Conservation (phyloP, 2,329 filamentous ascomycete genomes). For the Aspergillus intermedius region DNA sequence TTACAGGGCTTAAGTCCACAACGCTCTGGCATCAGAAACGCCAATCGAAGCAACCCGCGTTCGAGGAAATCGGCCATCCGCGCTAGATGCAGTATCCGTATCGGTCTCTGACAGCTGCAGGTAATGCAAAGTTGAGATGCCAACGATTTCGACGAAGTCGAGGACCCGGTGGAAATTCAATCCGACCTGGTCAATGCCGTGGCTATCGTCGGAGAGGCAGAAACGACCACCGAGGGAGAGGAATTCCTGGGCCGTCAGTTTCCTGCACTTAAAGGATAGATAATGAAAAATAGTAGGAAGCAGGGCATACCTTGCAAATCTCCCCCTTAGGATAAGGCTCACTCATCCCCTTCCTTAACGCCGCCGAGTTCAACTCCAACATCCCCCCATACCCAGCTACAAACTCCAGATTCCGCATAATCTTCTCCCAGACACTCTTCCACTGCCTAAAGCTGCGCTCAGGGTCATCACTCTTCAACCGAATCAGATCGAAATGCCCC, state of each 20-base stretch:
- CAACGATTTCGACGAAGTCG: conserved; percentile 56
- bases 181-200: conserved; percentile 79
- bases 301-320: conserved; percentile 60
- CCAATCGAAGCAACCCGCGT: conserved; percentile 26
- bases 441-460: conserved; percentile 54
- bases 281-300: neutral
- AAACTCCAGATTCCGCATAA: conserved; percentile 66
- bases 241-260: conserved; percentile 54
- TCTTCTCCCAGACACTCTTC: conserved; percentile 63
- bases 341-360: conserved; percentile 76
- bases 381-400: conserved; percentile 69
- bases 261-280: neutral
- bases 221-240: conserved; percentile 68
- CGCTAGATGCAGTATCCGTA: conserved; percentile 8
- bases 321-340: conserved; percentile 81
- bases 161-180: conserved; percentile 70
- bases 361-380: conserved; percentile 84
- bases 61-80: conserved; percentile 31
- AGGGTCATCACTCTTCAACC: conserved; percentile 67
- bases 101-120: conserved; percentile 19
- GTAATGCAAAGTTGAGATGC: conserved; percentile 35
- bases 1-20: conserved; percentile 22
- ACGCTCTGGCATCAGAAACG: conserved; percentile 29
- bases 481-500: conserved; percentile 89
- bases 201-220: conserved; percentile 91